Conservation (phyloP, 1,284 basidiomycete species). For the Pyrrhoderma lamaoense region DNA sequence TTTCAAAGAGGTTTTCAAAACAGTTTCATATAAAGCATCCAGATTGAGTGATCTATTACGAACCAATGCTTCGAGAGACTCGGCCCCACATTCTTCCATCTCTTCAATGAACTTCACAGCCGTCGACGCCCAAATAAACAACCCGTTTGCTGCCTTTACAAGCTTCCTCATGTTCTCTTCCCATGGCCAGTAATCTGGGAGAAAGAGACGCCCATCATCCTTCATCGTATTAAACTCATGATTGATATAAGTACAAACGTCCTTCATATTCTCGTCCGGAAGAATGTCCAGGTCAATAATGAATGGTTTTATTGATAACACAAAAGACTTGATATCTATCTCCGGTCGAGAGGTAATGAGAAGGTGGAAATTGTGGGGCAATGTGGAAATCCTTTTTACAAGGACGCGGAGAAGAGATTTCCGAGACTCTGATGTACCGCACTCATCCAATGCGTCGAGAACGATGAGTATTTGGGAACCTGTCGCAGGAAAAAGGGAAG, state of each 20-base stretch:
- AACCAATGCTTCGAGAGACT: neutral
- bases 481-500: neutral
- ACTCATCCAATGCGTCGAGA: slow-evolving; percentile 17
- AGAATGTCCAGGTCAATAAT: no score
- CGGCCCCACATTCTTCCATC: neutral
- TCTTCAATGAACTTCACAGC: slow-evolving; percentile 1
- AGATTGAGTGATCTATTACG: neutral
- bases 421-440: neutral
- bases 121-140: slow-evolving; percentile 4
- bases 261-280: no score
- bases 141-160: slow-evolving; percentile 16
- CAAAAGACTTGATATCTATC: neutral
- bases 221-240: no score
- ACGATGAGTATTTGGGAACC: slow-evolving; percentile 5
- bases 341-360: neutral
- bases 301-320: no score
- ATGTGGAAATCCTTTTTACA: neutral
- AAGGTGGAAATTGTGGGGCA: neutral
- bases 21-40: neutral
- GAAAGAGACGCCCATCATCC: no score
- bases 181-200: slow-evolving; percentile 1
- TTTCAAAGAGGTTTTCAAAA: neutral
- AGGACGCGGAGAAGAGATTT: neutral
- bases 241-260: no score
- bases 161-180: slow-evolving; percentile 19